A percentile compares a stretch with the other conserved stretches of the same genome.
Conservation (phyloP, 2,329 filamentous ascomycete genomes). For the Diaporthe citriasiana region DNA sequence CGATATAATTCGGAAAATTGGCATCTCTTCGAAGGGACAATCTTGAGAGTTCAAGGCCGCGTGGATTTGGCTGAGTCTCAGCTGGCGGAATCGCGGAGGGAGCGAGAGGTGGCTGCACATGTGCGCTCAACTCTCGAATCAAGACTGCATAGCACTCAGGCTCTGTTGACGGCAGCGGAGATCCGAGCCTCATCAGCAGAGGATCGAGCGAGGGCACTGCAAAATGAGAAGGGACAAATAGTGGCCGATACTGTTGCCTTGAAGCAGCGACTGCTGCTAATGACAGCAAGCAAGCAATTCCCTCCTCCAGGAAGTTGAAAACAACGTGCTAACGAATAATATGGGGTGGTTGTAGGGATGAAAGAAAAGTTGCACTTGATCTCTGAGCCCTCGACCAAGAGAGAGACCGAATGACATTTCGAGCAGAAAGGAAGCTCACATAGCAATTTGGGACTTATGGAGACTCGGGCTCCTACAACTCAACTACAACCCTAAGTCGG, state of each 20-base stretch:
- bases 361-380: neutral
- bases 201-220: neutral
- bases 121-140: neutral
- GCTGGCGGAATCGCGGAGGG: neutral
- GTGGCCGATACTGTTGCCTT: no score
- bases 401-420: neutral
- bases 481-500: neutral
- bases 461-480: neutral
- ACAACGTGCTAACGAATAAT: neutral
- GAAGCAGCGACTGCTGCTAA: no score
- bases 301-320: neutral
- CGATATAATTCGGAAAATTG: no score
- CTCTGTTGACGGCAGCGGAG: neutral
- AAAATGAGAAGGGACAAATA: neutral
- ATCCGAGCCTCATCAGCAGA: neutral
- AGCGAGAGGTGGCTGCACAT: neutral
- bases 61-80: neutral
- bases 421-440: no score
- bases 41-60: no score
- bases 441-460: no score
- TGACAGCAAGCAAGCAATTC: neutral
- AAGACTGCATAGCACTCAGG: no score
- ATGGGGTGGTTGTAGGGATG: neutral
- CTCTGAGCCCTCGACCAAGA: neutral
- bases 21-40: no score